These are phyloP conservation scores for Pluteus cervinus DNA, from an alignment of 768 basidiomycete species.

Conservation along the genomic window DNA sequence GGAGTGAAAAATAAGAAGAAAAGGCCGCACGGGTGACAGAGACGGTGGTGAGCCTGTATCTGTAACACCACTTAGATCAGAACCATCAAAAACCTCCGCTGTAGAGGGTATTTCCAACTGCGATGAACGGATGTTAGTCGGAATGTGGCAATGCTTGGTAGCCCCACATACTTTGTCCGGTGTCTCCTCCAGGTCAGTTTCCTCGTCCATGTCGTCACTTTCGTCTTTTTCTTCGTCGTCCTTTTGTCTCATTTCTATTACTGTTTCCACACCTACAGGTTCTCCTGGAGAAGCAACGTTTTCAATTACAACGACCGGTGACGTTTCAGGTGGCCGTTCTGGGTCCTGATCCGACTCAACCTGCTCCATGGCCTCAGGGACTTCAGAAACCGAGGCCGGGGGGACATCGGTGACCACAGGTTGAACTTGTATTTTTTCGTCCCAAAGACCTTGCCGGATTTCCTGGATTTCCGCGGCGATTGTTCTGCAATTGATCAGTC, in stretches of 20 bases:
- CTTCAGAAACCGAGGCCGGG: no score
- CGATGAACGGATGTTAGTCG: background rate
- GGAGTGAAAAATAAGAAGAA: no score
- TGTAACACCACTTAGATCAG: slow-evolving; percentile 29
- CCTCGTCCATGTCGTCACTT: no score
- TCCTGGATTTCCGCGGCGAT: slow-evolving; percentile 72
- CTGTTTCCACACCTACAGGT: no score
- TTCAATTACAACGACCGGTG: background rate
- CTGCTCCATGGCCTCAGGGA: no score
- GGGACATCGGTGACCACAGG: slow-evolving; percentile 2
- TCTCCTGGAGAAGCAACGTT: background rate
- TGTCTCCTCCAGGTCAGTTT: no score
- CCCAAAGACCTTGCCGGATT: slow-evolving; percentile 64
- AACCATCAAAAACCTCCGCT: slow-evolving; percentile 23
- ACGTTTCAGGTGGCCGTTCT: no score
- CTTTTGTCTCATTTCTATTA: no score
- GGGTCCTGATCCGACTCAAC: no score
- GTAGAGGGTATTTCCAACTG: slow-evolving; percentile 1
- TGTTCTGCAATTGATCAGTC: slow-evolving; percentile 30
- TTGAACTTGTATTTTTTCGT: slow-evolving; percentile 39
- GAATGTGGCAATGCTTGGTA: slow-evolving; percentile 6
- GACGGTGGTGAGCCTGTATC: slow-evolving; percentile 21
- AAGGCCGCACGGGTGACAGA: slow-evolving; percentile 17
- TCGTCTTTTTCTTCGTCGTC: no score
- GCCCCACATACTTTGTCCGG: no score